Conservation (phyloP, 305 asterid species). For the Solanum hybrid region DNA sequence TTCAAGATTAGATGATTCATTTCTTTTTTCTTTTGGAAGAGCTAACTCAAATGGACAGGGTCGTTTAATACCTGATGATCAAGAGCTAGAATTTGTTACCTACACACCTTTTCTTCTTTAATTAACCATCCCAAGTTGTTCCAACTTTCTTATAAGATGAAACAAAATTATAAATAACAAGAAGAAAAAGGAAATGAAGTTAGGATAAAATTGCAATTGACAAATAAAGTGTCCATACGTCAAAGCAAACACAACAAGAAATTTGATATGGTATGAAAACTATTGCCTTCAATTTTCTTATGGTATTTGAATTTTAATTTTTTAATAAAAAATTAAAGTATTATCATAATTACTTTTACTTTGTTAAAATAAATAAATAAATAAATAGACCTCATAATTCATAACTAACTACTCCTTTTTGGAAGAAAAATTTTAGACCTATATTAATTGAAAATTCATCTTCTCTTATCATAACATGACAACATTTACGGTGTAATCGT, state of each 20-base stretch:
- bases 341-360: not conserved
- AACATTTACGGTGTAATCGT: not conserved
- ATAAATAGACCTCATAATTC: not conserved
- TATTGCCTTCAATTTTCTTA: not conserved
- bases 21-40: too few species aligned
- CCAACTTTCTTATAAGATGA: not conserved
- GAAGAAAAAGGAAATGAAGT: not conserved
- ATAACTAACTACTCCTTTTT: not conserved
- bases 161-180: not conserved
- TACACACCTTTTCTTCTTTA: not conserved
- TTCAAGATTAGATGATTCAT: too few species aligned
- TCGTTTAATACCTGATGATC: too few species aligned
- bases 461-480: not conserved
- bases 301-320: accelerated
- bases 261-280: not conserved
- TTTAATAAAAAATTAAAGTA: too few species aligned
- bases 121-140: not conserved
- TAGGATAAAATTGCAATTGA: not conserved
- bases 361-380: accelerated
- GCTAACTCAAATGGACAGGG: too few species aligned
- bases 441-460: accelerated
- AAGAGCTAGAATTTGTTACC: not conserved
- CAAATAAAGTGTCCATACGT: not conserved
- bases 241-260: not conserved
- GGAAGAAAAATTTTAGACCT: not conserved